Base-by-base conservation (phyloP, 2,329 filamentous ascomycete species). In the Aplosporella prunicola region DNA sequence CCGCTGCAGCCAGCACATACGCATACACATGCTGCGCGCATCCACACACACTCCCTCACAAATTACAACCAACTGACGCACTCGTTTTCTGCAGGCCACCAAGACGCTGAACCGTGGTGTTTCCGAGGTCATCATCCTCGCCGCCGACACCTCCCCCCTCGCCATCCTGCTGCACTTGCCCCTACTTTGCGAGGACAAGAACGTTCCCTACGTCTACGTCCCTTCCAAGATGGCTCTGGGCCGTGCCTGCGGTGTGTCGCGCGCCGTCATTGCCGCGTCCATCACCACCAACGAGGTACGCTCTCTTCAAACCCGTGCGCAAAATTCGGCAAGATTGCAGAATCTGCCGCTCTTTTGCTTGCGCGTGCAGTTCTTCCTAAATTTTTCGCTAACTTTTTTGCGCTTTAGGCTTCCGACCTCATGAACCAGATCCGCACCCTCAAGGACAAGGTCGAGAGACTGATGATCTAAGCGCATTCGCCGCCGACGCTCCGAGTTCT, bases 371-470 rank as follows among this genome's bases (percentile, higher is more conserved):
- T 9, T 13, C 17, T 7, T 20, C 6, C 26, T 9, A 13, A 15
- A 8, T 9, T 9, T 9, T 15, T 6, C 6, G 22, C 33, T 41
- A 23, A 35, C 14, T 35, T 13, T 23, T 13, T 23, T 11, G n/a
- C n/a, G n/a, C 16, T 11, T 10, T 14, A 39, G 37, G 37, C 31
- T 33, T 52, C 63, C 55, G 88, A 95, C 63, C 72, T 96, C 43
- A 83, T 80, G 63, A 75, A 76, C 55, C 86, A 93, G 72, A 95
- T 96, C 63, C 76, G 82, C 52, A 73, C 79, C 47, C 72, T 95
- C 56, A 93, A 89, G 72, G 84, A 93, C 66, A 93, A 94, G 78
- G 84, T 96, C 39, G 89, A 96, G 74, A 77, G 88, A 53, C 74
- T 95, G 50, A 87, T 89, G 71, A 94, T 95, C 68, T 95, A 66